phyloP scores from a whole-genome alignment of 2,329 filamentous ascomycete genomes.

The Colletotrichum siamense region DNA sequence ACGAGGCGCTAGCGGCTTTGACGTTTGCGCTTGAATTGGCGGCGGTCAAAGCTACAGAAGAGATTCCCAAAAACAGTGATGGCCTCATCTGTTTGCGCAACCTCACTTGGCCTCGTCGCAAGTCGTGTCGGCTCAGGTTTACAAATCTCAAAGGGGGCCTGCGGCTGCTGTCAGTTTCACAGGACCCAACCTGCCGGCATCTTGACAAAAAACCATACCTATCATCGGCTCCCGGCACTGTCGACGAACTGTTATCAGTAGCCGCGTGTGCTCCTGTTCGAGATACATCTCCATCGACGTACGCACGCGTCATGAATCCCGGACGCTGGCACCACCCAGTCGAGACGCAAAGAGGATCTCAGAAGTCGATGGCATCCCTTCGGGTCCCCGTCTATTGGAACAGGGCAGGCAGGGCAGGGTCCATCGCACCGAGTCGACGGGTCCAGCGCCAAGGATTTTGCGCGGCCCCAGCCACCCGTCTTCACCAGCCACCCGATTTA shows the following conservation, averaged over 20 bases:
- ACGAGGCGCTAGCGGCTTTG: neutral
- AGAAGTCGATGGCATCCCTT: neutral
- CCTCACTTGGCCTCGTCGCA: neutral
- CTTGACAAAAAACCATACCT: neutral
- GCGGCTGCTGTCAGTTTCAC: neutral
- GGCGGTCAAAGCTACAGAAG: neutral
- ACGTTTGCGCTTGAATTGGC: neutral
- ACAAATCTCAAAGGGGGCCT: neutral
- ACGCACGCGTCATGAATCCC: neutral
- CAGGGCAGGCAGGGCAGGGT: neutral
- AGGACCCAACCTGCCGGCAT: neutral
- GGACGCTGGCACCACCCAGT: neutral
- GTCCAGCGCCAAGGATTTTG: neutral
- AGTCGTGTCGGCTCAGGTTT: neutral
- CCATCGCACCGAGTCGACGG: neutral
- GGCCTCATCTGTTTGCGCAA: neutral
- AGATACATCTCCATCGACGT: neutral
- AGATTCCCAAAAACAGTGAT: neutral
- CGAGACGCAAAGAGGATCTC: neutral
- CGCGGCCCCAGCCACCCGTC: slow-evolving; percentile 20
- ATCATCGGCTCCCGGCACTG: neutral
- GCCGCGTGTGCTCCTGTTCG: neutral
- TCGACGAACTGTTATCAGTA: neutral
- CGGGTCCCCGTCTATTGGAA: neutral
- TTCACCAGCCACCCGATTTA: slow-evolving; percentile 20